phyloP scores from a whole-genome alignment of 495 filamentous ascomycete species.

The Daldinia bambusicola region DNA sequence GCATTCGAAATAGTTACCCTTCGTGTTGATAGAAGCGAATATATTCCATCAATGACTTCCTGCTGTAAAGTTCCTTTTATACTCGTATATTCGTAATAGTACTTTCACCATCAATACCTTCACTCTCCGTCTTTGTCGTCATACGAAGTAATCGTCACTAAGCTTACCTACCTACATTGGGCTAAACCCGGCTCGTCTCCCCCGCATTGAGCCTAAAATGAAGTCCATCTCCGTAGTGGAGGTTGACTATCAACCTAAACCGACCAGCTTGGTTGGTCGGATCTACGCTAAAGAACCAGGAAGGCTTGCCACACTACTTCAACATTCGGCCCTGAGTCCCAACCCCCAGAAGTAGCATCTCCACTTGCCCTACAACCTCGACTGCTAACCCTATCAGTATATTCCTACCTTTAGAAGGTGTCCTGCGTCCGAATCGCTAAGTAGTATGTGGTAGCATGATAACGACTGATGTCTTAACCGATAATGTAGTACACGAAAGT shows the following conservation, averaged over 20 bases:
- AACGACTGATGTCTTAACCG: background rate
- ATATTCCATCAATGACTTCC: background rate
- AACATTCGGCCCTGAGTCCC: conserved; percentile 37
- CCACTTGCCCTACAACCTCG: conserved; percentile 39
- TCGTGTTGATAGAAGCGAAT: background rate
- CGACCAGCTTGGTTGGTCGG: conserved; percentile 38
- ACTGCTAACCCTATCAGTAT: conserved; percentile 28
- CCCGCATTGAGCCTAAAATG: conserved; percentile 51
- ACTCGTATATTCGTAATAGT: background rate
- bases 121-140: conserved; percentile 17
- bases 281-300: conserved; percentile 22
- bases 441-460: conserved; percentile 4
- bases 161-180: conserved; percentile 17
- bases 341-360: conserved; percentile 20
- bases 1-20: background rate
- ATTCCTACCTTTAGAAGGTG: conserved; percentile 17
- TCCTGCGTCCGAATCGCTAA: conserved; percentile 1
- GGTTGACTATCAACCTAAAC: conserved; percentile 27
- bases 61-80: background rate
- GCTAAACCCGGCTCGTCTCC: conserved; percentile 30
- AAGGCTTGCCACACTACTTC: conserved; percentile 30
- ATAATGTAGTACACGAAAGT: background rate
- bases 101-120: background rate
- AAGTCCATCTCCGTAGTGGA: conserved; percentile 38
- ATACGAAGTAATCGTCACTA: conserved; percentile 4